Percentiles rank a stretch among this genome's conserved stretches.
Evolutionary conservation across 2,329 filamentous ascomycete genomes (phyloP).

Genomic region (Botrytis galanthina): DNA sequence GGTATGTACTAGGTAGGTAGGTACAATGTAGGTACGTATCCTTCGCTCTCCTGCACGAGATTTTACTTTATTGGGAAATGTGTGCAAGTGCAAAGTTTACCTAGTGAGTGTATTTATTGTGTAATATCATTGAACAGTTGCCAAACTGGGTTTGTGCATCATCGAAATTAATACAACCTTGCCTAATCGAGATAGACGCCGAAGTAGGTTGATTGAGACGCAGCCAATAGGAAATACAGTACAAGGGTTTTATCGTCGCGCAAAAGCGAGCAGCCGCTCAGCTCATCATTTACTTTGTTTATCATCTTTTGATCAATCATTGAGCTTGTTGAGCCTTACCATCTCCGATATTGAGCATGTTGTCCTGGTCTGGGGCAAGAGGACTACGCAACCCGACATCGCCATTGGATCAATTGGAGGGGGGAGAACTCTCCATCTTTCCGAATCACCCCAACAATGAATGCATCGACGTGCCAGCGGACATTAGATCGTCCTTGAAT

Average conservation of each 20-base stretch:
- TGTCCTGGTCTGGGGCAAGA: background rate
- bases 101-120: background rate
- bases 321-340: background rate
- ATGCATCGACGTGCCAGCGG: background rate
- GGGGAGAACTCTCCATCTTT: background rate
- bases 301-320: background rate
- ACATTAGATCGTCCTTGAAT: background rate
- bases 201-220: slow-evolving; percentile 30
- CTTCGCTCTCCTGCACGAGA: too few relatives aligned
- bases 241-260: slow-evolving; percentile 31
- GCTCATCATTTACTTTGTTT: slow-evolving; percentile 17
- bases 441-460: background rate
- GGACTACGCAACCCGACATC: background rate
- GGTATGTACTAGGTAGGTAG: background rate
- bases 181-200: slow-evolving; percentile 39
- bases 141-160: slow-evolving; percentile 23
- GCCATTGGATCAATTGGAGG: background rate
- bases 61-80: background rate
- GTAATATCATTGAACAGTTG: background rate
- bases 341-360: background rate
- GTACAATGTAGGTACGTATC: background rate
- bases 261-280: slow-evolving; percentile 34
- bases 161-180: slow-evolving; percentile 30
- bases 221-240: slow-evolving; percentile 31
- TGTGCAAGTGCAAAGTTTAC: background rate